Base-by-base conservation (phyloP, 2,329 filamentous ascomycete species). In the Sporothrix brasiliensis region DNA sequence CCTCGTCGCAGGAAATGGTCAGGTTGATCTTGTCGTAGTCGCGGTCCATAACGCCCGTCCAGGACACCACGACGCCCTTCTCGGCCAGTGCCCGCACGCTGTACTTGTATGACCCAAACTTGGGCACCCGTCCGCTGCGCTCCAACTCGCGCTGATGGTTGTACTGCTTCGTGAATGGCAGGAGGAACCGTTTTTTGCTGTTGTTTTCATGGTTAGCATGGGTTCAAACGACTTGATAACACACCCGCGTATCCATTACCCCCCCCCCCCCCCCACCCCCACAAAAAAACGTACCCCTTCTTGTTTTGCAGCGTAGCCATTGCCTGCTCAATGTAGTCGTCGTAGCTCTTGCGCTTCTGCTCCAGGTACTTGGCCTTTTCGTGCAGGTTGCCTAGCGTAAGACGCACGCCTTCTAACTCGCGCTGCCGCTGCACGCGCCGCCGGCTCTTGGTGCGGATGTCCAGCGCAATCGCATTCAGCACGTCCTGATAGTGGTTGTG, bases 31-130 rank as follows among this genome's bases (percentile, higher is more conserved):
- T 92, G 76, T 94, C 92, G 90, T 91, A 97, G 78, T 97, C 92
- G 68, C 91, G 87, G 76, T 93, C 91, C 16, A 85, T 84, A 75
- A 94, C 93, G 47, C 93, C 93, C 70, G 88, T 87, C 93, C 95
- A 98, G n/a, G 89, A 87, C 44, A 99, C 92, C 19, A 99, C 85
- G 7, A 98, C 95, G 69, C 95, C 95, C 82, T 97, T 97, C 78
- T 98, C 94, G 2, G 90, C 90, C 9, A 99, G 88, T 66, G 91
- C 90, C 67, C 93, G 91, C 4, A 93, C 94, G 69, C 92, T 94
- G 83, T 99, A 99, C 83, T 98, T 98, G 88, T 91, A 99, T 50
- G 92, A 96, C 73, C 96, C 95, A 78, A 99, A 99, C 79, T 97
- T 97, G 80, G 97, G 96, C 68, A 97, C 92, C 66, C 94, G 92